Evolutionary conservation across 805 yeast species (phyloP).

Genomic region (Teunomyces aglyptinius): DNA sequence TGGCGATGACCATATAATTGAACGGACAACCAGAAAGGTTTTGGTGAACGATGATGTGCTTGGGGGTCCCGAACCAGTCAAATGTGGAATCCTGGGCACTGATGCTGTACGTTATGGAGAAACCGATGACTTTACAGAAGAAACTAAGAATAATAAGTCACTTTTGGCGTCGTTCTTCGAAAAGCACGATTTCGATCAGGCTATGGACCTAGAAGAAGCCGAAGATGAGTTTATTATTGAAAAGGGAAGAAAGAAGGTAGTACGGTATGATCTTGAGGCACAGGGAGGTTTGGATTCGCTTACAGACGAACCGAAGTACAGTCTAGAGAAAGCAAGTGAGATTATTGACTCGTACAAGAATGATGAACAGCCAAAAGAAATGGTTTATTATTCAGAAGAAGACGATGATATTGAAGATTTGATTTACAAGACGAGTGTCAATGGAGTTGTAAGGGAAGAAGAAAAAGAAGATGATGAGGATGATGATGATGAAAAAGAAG

Average conservation of each 20-base stretch:
- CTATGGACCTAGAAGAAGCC: conserved; percentile 36
- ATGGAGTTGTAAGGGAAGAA: conserved; percentile 20
- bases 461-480: conserved; percentile 26
- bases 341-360: conserved; percentile 11
- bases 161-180: conserved; percentile 35
- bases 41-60: conserved; percentile 7
- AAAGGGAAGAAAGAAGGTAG: conserved; percentile 35
- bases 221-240: conserved; percentile 30
- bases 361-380: conserved; percentile 23
- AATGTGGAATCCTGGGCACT: conserved; percentile 26
- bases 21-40: conserved; percentile 36
- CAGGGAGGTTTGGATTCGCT: conserved; percentile 21
- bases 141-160: conserved; percentile 25
- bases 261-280: conserved; percentile 34
- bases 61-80: conserved; percentile 6
- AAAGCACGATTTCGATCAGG: conserved; percentile 35
- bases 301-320: conserved; percentile 4
- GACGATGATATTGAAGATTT: conserved; percentile 38
- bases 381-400: conserved; percentile 35
- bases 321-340: conserved; percentile 7
- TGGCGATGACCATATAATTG: conserved; percentile 77
- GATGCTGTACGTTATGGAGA: conserved; percentile 28
- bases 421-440: conserved; percentile 22
- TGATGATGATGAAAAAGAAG: conserved; percentile 4
- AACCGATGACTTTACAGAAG: conserved; percentile 14